Conservation (phyloP, 148 eudicot species). For the Rhododendron henanense region DNA sequence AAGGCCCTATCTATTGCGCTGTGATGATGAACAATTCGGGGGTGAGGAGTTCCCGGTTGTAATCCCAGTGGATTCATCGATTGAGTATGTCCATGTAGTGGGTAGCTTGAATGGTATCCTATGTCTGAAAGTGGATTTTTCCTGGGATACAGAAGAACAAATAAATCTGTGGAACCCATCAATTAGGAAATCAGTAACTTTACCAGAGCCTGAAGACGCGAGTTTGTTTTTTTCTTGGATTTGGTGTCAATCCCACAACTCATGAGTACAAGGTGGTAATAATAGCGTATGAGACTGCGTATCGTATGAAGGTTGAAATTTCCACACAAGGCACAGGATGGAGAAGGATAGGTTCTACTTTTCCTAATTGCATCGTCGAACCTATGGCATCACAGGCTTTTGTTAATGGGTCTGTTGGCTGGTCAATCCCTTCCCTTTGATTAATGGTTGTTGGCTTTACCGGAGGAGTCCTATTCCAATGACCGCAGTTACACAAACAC, state of each 20-base stretch:
- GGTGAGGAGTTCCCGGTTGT: not conserved
- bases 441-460: too few species aligned
- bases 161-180: not conserved
- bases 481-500: too few species aligned
- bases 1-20: not conserved
- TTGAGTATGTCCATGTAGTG: not conserved
- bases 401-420: too few species aligned
- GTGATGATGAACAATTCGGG: not conserved
- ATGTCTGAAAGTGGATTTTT: not conserved
- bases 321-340: not conserved
- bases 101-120: not conserved
- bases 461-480: too few species aligned
- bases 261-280: not conserved
- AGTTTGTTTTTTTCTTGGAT: not conserved
- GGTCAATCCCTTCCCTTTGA: too few species aligned
- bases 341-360: not conserved
- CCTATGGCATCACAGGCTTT: not conserved
- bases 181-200: not conserved
- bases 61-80: not conserved
- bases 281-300: not conserved
- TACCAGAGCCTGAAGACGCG: not conserved
- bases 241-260: not conserved
- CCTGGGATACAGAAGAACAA: too few species aligned
- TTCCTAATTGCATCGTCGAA: not conserved
- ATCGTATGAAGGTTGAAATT: too few species aligned